phyloP scores from a whole-genome alignment of 257 asterid species.

The Thymus mandschuricus region DNA sequence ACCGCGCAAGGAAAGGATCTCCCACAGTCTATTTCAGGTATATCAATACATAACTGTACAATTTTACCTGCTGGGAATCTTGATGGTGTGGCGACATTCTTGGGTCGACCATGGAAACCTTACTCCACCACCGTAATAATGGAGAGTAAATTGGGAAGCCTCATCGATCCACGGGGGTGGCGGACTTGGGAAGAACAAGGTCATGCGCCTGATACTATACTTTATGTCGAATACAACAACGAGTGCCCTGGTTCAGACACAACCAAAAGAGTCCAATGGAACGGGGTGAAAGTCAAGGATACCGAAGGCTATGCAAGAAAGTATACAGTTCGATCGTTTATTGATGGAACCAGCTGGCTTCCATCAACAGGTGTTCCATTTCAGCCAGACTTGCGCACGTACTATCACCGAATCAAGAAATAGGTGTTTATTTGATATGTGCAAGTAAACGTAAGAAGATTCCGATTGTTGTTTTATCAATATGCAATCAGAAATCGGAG shows the following conservation, averaged over 20 bases:
- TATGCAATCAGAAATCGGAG: background rate
- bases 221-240: conserved; percentile 39
- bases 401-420: background rate
- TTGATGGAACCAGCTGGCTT: conserved; percentile 25
- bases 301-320: background rate
- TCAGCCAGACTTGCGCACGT: conserved; percentile 11
- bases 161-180: conserved; percentile 44
- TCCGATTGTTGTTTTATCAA: background rate
- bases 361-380: conserved; percentile 30
- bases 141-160: conserved; percentile 26
- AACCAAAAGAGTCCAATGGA: conserved; percentile 37
- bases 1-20: conserved; percentile 37
- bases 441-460: background rate
- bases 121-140: conserved; percentile 37
- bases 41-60: conserved; percentile 40
- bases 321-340: conserved; percentile 27
- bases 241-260: conserved; percentile 37
- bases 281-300: conserved; percentile 16
- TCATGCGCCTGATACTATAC: conserved; percentile 34
- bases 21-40: conserved; percentile 36
- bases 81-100: conserved; percentile 3
- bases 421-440: background rate
- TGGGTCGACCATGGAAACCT: conserved; percentile 47
- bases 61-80: conserved; percentile 35
- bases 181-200: conserved; percentile 5